Base-by-base conservation (phyloP, 768 basidiomycete species). In the Amanita muscaria region DNA sequence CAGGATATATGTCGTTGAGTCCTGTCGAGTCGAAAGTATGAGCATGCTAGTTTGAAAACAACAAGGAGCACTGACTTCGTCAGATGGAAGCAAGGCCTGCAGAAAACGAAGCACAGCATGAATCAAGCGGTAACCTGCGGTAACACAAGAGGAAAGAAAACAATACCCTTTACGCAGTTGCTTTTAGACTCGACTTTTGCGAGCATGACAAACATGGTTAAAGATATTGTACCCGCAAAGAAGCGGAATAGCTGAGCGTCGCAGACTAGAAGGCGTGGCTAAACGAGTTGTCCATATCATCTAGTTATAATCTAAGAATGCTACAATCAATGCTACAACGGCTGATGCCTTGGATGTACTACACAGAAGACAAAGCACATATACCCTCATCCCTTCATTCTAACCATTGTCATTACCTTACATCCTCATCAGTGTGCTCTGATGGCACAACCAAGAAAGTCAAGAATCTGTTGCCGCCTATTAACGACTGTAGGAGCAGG, bases 151-250 rank as follows among this genome's bases (percentile, higher is more conserved):
- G n/a, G n/a, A 31, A 48, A 22, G 23, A 35, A 5, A 34, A 38
- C 42, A 63, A 70, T 62, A 80, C 92, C 91, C 72, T 97, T 96
- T 53, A 99, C 96, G 65, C 96, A 80, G 66, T 92, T 94, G 72
- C 88, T 92, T 74, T 98, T 98, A 51, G 89, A 92, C 76, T 99
- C 96, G 71, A 99, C 98, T 74, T 99, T 99, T 53, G 86, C 88
- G 73, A 88, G 80, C 86, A 88, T 88, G 52, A 88, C 86, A 64
- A 84, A 86, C 85, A 88, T 88, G 16, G 65, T 56, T 74, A 61
- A 65, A 53, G 54, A 52, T 15, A 29, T 9, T 5, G 7, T 15
- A 15, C 12, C 31, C 41, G 21, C 41, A 31, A 18, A 27, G 6
- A 10, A 9, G 40, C 40, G 40, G 41, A n/a, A 2, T 14, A 11